These are phyloP conservation scores for Boletus reticuloceps DNA, from an alignment of 768 basidiomycete species.

Conservation along the genomic window DNA sequence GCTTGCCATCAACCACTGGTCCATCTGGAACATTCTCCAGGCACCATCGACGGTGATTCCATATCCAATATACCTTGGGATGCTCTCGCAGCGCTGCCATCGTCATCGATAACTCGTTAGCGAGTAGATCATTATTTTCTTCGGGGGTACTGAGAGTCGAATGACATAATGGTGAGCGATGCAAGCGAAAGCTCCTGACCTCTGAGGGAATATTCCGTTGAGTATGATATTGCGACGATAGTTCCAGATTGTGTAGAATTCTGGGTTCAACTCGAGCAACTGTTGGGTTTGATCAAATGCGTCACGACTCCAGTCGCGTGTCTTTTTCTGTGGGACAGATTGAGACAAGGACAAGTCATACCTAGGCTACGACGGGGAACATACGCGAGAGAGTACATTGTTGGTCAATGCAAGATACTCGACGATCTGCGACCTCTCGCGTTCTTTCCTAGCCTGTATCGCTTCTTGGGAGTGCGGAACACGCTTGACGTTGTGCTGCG, in stretches of 20 bases:
- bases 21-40: conserved; percentile 81
- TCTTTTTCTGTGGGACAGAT: conserved; percentile 54
- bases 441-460: conserved; percentile 61
- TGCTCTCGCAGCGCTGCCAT: conserved; percentile 75
- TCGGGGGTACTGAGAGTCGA: conserved; percentile 49
- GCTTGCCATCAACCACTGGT: conserved; percentile 46
- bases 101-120: conserved; percentile 77
- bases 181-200: conserved; percentile 40
- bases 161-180: conserved; percentile 6
- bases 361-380: conserved; percentile 17
- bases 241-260: conserved; percentile 97
- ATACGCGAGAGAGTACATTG: conserved; percentile 62
- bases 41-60: conserved; percentile 98
- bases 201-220: conserved; percentile 63
- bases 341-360: not conserved
- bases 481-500: conserved; percentile 71
- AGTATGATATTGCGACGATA: conserved; percentile 81
- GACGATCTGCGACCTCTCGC: conserved; percentile 72
- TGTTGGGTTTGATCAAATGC: conserved; percentile 75
- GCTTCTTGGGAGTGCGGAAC: conserved; percentile 55
- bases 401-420: conserved; percentile 69
- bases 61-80: conserved; percentile 98
- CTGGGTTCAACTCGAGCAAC: conserved; percentile 83
- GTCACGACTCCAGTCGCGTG: conserved; percentile 65
- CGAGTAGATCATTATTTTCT: conserved; percentile 60